phyloP scores from a whole-genome alignment of 805 yeast genomes.

The Candida silvatica region DNA sequence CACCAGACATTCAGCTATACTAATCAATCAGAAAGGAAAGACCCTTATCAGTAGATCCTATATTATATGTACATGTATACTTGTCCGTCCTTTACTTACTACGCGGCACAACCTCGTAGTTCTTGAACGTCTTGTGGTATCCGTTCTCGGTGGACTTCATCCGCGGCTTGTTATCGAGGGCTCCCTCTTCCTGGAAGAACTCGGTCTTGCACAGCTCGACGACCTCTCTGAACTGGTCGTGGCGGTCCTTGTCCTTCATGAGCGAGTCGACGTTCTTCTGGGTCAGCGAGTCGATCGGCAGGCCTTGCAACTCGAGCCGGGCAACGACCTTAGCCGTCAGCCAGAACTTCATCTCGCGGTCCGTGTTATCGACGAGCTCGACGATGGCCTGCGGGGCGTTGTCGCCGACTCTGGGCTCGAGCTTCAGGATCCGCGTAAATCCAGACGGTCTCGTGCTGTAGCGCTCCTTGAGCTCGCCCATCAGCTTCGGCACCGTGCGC shows the following conservation, averaged over 20 bases:
- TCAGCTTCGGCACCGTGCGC: conserved; percentile 51
- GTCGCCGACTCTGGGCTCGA: conserved; percentile 86
- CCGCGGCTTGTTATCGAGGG: conserved; percentile 19
- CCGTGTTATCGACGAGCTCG: conserved; percentile 63
- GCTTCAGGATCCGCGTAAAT: conserved; percentile 72
- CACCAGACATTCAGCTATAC: conserved; percentile 1
- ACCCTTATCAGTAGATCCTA: neutral
- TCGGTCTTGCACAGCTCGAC: conserved; percentile 49
- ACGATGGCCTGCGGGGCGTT: conserved; percentile 83
- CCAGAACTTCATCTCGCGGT: conserved; percentile 66
- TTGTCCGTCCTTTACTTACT: neutral
- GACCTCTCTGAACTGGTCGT: conserved; percentile 43
- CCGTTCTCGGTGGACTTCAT: conserved; percentile 21
- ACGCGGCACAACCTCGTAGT: conserved; percentile 23
- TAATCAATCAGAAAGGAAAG: neutral
- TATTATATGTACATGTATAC: conserved; percentile 2
- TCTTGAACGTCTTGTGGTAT: conserved; percentile 20
- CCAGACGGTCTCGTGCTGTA: conserved; percentile 65
- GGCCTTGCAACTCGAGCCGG: conserved; percentile 58
- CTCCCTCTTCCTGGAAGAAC: conserved; percentile 28
- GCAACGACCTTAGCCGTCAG: conserved; percentile 77
- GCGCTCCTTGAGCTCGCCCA: conserved; percentile 55
- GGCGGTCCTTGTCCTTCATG: conserved; percentile 40
- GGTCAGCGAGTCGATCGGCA: conserved; percentile 46
- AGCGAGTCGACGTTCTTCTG: conserved; percentile 47